A percentile compares a stretch with the other conserved stretches of the same genome.
Evolutionary conservation across 768 basidiomycete genomes (phyloP).

Genomic region (Rhodosporidiobolus sp.): DNA sequence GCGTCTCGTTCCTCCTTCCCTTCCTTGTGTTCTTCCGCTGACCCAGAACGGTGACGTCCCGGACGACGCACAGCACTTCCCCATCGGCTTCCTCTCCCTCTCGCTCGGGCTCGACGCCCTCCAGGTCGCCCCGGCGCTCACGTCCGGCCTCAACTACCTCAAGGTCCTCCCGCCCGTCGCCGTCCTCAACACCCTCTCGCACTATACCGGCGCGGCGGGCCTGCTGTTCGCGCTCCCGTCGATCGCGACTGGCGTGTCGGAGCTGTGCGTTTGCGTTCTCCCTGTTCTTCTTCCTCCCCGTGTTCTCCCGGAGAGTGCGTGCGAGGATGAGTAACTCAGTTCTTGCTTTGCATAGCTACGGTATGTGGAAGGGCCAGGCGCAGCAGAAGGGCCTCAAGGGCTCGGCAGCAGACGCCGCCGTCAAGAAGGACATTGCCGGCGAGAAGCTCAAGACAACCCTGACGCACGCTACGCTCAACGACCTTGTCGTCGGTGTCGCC

Average conservation of each 20-base stretch:
- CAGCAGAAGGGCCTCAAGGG: slow-evolving; percentile 40
- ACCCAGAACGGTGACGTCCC: neutral
- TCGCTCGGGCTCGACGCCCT: slow-evolving; percentile 44
- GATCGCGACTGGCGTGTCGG: slow-evolving; percentile 46
- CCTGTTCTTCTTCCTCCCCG: neutral
- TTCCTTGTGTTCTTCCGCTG: neutral
- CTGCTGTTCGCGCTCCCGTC: slow-evolving; percentile 45
- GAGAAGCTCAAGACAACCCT: slow-evolving; percentile 47
- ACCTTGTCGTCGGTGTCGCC: slow-evolving; percentile 37
- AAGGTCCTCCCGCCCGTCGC: slow-evolving; percentile 43
- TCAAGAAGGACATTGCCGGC: slow-evolving; percentile 39
- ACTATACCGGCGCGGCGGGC: slow-evolving; percentile 47
- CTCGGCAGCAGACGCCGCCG: slow-evolving; percentile 18
- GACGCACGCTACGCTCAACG: slow-evolving; percentile 46
- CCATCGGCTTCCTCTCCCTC: slow-evolving; percentile 41
- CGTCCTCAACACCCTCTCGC: slow-evolving; percentile 43
- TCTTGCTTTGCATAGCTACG: slow-evolving; percentile 26
- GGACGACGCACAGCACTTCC: slow-evolving; percentile 34
- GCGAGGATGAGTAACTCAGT: neutral
- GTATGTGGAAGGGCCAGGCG: slow-evolving; percentile 45
- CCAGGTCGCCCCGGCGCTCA: slow-evolving; percentile 42
- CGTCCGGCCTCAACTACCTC: slow-evolving; percentile 33
- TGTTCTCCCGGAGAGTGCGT: neutral
- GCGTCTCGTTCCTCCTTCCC: slow-evolving; percentile 38
- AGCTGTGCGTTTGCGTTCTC: slow-evolving; percentile 30